A percentile compares a stretch with the other conserved stretches of the same genome.
Conservation (phyloP, 345 rosid genomes). For the Populus pruinosa region DNA sequence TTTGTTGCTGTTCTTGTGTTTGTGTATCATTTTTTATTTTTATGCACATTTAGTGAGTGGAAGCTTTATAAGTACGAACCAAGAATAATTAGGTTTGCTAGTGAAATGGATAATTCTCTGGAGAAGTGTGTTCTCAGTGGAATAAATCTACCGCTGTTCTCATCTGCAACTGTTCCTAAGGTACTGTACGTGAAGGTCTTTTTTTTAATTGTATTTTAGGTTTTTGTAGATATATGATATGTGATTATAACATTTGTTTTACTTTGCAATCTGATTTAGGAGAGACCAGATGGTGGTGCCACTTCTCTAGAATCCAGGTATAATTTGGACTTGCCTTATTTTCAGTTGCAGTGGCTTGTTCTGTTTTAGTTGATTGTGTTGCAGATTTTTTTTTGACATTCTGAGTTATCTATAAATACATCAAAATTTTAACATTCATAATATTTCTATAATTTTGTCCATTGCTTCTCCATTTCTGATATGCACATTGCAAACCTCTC, state of each 20-base stretch:
- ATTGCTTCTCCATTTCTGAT: background rate
- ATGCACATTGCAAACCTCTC: background rate
- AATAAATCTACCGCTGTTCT: constrained; percentile 68
- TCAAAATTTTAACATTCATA: background rate
- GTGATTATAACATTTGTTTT: background rate
- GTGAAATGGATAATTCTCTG: constrained; percentile 25
- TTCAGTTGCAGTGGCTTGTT: background rate
- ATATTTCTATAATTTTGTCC: background rate
- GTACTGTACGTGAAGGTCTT: constrained; percentile 29
- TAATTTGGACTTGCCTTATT: background rate
- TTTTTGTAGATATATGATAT: background rate
- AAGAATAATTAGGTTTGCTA: constrained; percentile 47
- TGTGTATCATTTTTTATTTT: background rate
- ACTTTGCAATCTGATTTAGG: constrained; percentile 26
- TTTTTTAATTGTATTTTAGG: background rate
- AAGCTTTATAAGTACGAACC: constrained; percentile 52
- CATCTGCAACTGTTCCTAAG: constrained; percentile 70
- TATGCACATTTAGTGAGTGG: constrained; percentile 50
- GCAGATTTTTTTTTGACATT: background rate
- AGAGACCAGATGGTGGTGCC: constrained; percentile 12
- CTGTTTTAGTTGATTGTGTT: background rate
- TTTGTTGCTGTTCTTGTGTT: background rate
- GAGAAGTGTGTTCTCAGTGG: constrained; percentile 18
- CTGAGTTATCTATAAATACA: background rate
- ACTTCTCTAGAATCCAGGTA: constrained; percentile 44